Conservation (phyloP, 2,329 filamentous ascomycete species). For the Aspergillus sp. region DNA sequence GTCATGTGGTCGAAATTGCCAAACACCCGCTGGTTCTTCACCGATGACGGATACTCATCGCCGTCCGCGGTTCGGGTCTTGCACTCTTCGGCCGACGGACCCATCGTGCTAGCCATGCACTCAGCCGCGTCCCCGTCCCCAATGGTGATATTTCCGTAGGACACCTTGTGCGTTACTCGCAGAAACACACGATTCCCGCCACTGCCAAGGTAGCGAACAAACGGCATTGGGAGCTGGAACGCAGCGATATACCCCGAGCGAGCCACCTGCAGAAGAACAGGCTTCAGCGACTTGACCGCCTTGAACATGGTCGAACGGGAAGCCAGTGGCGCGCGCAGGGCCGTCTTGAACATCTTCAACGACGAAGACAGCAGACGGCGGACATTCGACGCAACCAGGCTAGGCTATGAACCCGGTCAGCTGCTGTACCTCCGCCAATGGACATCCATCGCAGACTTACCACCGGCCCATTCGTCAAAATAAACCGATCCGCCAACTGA, state of each 20-base stretch:
- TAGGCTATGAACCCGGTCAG: too few species aligned
- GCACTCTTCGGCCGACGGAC: conserved; percentile 41
- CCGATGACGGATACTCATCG: conserved; percentile 33
- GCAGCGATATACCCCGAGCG: conserved; percentile 48
- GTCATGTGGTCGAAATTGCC: conserved; percentile 45
- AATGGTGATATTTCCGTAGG: conserved; percentile 26
- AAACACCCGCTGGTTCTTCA: conserved; percentile 29
- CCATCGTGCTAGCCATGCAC: conserved; percentile 42
- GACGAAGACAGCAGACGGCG: conserved; percentile 33
- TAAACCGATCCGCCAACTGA: conserved; percentile 46
- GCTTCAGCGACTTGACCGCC: conserved; percentile 34
- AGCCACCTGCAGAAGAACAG: conserved; percentile 40
- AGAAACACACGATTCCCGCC: conserved; percentile 44
- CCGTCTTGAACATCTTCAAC: conserved; percentile 43
- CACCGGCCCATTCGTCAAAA: conserved; percentile 45
- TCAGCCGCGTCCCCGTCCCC: conserved; percentile 33
- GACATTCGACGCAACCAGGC: conserved; percentile 36
- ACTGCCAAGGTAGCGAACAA: conserved; percentile 36
- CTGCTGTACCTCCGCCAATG: too few species aligned
- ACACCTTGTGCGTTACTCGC: conserved; percentile 30
- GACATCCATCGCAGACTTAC: too few species aligned
- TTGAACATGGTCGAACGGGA: conserved; percentile 38
- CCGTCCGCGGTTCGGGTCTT: conserved; percentile 20
- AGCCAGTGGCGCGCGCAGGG: conserved; percentile 34
- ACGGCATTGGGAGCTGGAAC: conserved; percentile 41